phyloP scores from a whole-genome alignment of 257 asterid species.

The Scutellaria galericulata region DNA sequence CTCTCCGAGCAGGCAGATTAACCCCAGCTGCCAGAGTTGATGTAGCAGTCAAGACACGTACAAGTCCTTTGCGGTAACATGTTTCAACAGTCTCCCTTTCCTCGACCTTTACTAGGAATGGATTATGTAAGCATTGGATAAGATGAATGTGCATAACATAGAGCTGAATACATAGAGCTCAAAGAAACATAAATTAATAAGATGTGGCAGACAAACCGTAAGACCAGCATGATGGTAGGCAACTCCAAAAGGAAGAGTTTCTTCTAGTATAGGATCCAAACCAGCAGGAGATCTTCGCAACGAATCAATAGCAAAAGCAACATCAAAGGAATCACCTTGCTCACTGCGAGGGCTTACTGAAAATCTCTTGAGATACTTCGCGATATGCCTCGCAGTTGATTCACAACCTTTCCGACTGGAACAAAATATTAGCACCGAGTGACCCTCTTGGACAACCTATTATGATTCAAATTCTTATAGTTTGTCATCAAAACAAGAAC shows the following conservation, averaged over 20 bases:
- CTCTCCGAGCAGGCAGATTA: slow-evolving; percentile 97
- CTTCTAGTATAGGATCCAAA: slow-evolving; percentile 88
- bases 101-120: slow-evolving; percentile 68
- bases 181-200: slow-evolving; percentile 35
- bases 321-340: slow-evolving; percentile 60
- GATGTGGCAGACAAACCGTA: slow-evolving; percentile 55
- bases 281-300: slow-evolving; percentile 94
- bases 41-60: slow-evolving; percentile 98
- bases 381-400: slow-evolving; percentile 93
- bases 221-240: slow-evolving; percentile 99
- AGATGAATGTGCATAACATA: slow-evolving; percentile 23
- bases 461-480: slow-evolving; percentile 33
- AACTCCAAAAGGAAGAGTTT: slow-evolving; percentile 93
- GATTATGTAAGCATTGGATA: slow-evolving; percentile 34
- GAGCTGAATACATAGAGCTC: slow-evolving; percentile 22
- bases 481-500: slow-evolving; percentile 34
- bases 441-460: slow-evolving; percentile 97
- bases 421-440: slow-evolving; percentile 95
- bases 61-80: slow-evolving; percentile 96
- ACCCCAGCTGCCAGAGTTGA: slow-evolving; percentile 99
- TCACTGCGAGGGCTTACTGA: slow-evolving; percentile 51
- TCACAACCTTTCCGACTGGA: slow-evolving; percentile 98
- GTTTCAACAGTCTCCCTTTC: slow-evolving; percentile 97
- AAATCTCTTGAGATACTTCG: slow-evolving; percentile 72
- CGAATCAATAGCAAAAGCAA: slow-evolving; percentile 73